Percentiles rank a stretch among this genome's conserved stretches.
Conservation (phyloP, 2,329 filamentous ascomycete genomes). For the Eurotiales sp. region DNA sequence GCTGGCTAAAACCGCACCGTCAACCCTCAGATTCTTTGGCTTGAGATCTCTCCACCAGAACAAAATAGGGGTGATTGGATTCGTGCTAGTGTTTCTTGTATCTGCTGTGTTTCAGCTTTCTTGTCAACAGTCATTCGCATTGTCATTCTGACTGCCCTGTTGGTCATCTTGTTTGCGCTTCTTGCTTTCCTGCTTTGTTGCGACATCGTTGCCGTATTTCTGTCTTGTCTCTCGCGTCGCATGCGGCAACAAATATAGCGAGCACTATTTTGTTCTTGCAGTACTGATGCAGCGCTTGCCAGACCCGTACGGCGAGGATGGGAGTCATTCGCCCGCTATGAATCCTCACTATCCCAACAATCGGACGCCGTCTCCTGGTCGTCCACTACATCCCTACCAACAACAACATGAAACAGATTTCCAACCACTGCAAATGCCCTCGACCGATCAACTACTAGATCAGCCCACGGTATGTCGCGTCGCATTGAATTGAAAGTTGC, state of each 20-base stretch:
- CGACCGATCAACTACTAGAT: conserved; percentile 70
- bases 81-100: no score
- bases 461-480: conserved; percentile 73
- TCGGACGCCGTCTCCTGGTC: conserved; percentile 72
- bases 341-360: conserved; percentile 51
- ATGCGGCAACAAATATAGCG: no score
- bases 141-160: no score
- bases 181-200: neutral
- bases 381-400: conserved; percentile 75
- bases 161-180: neutral
- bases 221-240: neutral
- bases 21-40: conserved; percentile 7
- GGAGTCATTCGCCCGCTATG: conserved; percentile 42
- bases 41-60: neutral
- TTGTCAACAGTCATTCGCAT: no score
- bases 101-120: neutral
- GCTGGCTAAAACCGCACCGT: conserved; percentile 10
- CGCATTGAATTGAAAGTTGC: neutral
- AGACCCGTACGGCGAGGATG: conserved; percentile 43
- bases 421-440: conserved; percentile 70
- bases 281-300: conserved; percentile 16
- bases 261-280: neutral
- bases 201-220: neutral
- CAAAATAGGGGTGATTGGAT: neutral
- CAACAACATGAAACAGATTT: conserved; percentile 62